phyloP scores from a whole-genome alignment of 768 basidiomycete species.

The Boletus eberwhitei region DNA sequence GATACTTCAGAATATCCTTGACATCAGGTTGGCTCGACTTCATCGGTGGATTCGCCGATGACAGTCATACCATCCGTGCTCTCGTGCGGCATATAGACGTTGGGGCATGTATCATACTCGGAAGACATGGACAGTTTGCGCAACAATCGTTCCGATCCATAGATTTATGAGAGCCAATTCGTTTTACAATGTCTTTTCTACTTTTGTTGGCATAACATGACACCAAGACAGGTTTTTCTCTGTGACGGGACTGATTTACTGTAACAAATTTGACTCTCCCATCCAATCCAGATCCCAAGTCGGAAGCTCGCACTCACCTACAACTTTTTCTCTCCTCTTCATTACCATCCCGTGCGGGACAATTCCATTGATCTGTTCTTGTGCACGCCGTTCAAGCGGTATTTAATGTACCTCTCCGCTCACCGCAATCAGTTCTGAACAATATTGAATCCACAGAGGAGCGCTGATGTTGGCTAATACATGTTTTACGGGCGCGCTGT shows the following conservation, averaged over 20 bases:
- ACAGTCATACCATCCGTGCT: slow-evolving; percentile 6
- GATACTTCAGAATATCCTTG: slow-evolving; percentile 23
- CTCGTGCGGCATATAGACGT: slow-evolving; percentile 12
- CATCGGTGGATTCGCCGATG: slow-evolving; percentile 31
- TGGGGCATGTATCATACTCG: slow-evolving; percentile 15
- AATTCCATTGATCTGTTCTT: background rate
- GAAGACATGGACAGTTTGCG: slow-evolving; percentile 20
- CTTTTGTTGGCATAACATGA: slow-evolving; percentile 9
- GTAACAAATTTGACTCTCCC: slow-evolving; percentile 10
- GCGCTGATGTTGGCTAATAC: background rate
- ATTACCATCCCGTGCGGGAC: background rate
- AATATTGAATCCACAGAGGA: background rate
- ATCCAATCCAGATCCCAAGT: background rate
- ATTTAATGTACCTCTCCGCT: slow-evolving; percentile 1
- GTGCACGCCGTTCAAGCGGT: slow-evolving; percentile 1
- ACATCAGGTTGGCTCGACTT: slow-evolving; percentile 45
- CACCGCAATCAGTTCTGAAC: background rate
- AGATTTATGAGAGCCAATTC: slow-evolving; percentile 23
- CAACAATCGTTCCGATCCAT: slow-evolving; percentile 15
- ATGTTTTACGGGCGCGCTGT: background rate
- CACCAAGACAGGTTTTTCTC: slow-evolving; percentile 1
- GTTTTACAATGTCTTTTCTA: slow-evolving; percentile 15
- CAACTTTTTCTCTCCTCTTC: background rate
- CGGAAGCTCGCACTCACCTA: background rate
- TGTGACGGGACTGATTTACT: slow-evolving; percentile 10